Base-by-base conservation (phyloP, 1,284 basidiomycete genomes). In the Malassezia sp. region DNA sequence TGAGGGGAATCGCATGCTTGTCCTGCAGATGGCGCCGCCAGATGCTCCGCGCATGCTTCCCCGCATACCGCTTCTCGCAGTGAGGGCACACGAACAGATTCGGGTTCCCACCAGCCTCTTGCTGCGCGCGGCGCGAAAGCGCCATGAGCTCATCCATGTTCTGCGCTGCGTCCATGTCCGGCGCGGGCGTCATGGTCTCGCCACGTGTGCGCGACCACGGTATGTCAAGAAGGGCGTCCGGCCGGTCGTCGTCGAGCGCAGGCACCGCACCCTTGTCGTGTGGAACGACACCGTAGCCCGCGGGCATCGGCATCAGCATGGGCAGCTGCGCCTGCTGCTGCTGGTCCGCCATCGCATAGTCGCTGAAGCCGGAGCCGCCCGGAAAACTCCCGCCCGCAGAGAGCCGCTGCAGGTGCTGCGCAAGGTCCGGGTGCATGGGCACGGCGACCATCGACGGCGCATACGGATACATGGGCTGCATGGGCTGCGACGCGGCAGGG, bases 1-100 rank as follows among this genome's bases (percentile, higher is more conserved):
- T 69, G 35, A 78, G 56, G 1, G 75, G 74, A 24, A 78, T 75
- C 22, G 72, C 73, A 60, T 78, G 76, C 59, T 77, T 77, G 60
- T 77, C 76, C 59, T 75, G 74, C 39, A 77, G 59, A 59, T 78
- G 76, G 33, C 76, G 57, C 28, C 76, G 69, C 67, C 76, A 77
- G 45, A 78, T 76, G 58, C 73, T 75, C 39, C 76, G 63, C 0
- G 75, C 75, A 46, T 78, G 76, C 55, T 75, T 74, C 12, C 76
- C 76, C 33, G 71, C 72, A 54, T 78, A 78, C 12, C 63, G 56
- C 54, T 74, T 74, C 50, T 73, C 71, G 59, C 73, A 74, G 43
- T 73, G 67, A 17, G 71, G 70, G 48, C 73, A 74, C 17, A 66
- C 61, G 53, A 73, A 74, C 17, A 59, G 46, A n/a, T 53, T 60